These are phyloP conservation scores for Mollisia scopiformis DNA, from an alignment of 2,329 filamentous ascomycete species.

Conservation along the genomic window DNA sequence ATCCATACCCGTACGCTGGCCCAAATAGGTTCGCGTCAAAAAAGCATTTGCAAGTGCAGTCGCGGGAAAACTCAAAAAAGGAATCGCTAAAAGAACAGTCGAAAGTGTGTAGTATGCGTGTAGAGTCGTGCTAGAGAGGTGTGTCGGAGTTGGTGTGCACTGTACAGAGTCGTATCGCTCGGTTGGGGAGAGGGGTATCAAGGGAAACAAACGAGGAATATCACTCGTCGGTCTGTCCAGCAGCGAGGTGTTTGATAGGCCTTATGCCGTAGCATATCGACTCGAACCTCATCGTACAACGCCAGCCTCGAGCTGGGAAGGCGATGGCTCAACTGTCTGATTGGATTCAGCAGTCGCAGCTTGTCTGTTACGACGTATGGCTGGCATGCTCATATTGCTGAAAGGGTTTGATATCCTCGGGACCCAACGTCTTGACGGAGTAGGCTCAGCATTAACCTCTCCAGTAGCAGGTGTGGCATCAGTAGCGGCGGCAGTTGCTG, in stretches of 20 bases:
- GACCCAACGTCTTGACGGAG: constrained; percentile 27
- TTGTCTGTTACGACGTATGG: constrained; percentile 24
- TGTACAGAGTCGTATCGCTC: constrained; percentile 8
- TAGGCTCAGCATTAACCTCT: constrained; percentile 11
- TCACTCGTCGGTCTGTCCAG: constrained; percentile 13
- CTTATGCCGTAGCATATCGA: neutral
- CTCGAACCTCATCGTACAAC: constrained; percentile 25
- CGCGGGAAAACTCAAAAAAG: neutral
- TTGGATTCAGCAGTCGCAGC: constrained; percentile 10
- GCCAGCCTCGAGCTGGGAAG: constrained; percentile 39
- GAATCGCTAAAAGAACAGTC: neutral
- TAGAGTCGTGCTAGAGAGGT: neutral
- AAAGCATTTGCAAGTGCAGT: constrained; percentile 1
- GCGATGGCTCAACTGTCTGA: constrained; percentile 23
- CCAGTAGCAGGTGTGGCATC: constrained; percentile 1
- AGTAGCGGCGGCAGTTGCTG: constrained; percentile 5
- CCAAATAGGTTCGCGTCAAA: neutral
- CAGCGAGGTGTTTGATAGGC: constrained; percentile 4
- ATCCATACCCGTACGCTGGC: neutral
- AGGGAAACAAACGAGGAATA: constrained; percentile 2
- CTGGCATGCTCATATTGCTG: constrained; percentile 26
- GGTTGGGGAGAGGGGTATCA: constrained; percentile 9
- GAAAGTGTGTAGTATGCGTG: neutral
- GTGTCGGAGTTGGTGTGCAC: neutral
- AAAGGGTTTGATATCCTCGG: constrained; percentile 31